phyloP scores from a whole-genome alignment of 768 basidiomycete genomes.

The Suillus fuscotomentosus region DNA sequence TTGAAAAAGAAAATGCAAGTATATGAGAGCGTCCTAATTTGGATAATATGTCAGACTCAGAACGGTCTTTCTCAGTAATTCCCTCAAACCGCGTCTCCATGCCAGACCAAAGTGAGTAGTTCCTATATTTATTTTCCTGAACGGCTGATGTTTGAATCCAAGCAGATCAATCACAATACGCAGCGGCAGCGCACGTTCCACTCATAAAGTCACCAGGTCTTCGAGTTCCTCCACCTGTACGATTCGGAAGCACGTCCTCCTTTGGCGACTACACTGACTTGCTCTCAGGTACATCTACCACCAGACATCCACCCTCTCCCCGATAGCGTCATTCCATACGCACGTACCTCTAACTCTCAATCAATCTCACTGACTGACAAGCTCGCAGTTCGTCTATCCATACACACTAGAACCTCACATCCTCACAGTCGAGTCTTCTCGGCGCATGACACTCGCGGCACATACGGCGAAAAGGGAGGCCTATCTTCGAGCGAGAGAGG shows the following conservation, averaged over 20 bases:
- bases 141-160: neutral
- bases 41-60: neutral
- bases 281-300: conserved; percentile 72
- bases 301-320: conserved; percentile 94
- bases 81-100: neutral
- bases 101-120: neutral
- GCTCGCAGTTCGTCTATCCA: conserved; percentile 88
- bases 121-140: neutral
- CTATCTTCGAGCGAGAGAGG: conserved; percentile 66
- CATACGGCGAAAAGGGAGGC: conserved; percentile 68
- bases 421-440: conserved; percentile 70
- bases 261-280: neutral
- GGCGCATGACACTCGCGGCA: conserved; percentile 62
- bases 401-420: conserved; percentile 91
- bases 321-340: conserved; percentile 86
- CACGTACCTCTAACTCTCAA: conserved; percentile 33
- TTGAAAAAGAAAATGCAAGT: neutral
- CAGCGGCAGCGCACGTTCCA: conserved; percentile 71
- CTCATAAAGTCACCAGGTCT: conserved; percentile 92
- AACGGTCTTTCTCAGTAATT: neutral
- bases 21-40: neutral
- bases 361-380: conserved; percentile 3
- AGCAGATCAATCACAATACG: conserved; percentile 62
- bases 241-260: neutral
- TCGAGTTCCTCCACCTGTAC: conserved; percentile 63